phyloP scores from a whole-genome alignment of 148 eudicot species.

The Arctostaphylos glauca region DNA sequence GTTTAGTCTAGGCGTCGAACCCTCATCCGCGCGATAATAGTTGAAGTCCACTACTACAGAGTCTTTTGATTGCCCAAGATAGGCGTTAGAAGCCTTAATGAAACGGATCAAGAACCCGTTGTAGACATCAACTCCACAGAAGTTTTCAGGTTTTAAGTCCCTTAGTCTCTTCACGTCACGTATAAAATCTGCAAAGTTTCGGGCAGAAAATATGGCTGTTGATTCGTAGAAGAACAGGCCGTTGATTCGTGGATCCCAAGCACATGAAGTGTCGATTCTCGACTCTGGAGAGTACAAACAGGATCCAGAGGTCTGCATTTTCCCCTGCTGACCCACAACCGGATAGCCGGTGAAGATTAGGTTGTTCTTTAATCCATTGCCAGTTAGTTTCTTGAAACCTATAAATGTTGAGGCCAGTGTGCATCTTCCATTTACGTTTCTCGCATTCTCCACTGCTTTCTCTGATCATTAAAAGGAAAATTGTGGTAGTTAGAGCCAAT shows the following conservation, averaged over 20 bases:
- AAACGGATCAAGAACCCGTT: constrained; percentile 69
- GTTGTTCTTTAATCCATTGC: constrained; percentile 73
- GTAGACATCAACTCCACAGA: constrained; percentile 66
- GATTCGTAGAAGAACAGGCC: constrained; percentile 73
- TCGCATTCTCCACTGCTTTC: constrained; percentile 44
- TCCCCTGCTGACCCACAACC: constrained; percentile 62
- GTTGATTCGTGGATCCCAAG: constrained; percentile 72
- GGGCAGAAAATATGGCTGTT: constrained; percentile 55
- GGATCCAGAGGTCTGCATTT: constrained; percentile 84
- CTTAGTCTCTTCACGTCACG: constrained; percentile 56
- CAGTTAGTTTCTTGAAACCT: constrained; percentile 44
- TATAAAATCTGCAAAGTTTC: constrained; percentile 46
- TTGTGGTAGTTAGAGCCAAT: not conserved
- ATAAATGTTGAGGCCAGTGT: constrained; percentile 47
- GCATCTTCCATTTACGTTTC: constrained; percentile 55
- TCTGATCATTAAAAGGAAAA: constrained; percentile 35
- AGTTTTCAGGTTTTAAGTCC: constrained; percentile 42
- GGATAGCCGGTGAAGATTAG: constrained; percentile 71
- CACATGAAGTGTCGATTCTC: constrained; percentile 39
- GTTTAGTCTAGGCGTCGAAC: constrained; percentile 50
- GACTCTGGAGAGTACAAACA: constrained; percentile 53
- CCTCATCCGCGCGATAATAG: constrained; percentile 63
- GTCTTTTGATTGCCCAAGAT: constrained; percentile 58
- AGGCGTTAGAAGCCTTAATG: constrained; percentile 54
- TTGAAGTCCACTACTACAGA: constrained; percentile 63